Conservation (phyloP, 768 basidiomycete genomes). For the Lanmaoa pseudosensibilis region DNA sequence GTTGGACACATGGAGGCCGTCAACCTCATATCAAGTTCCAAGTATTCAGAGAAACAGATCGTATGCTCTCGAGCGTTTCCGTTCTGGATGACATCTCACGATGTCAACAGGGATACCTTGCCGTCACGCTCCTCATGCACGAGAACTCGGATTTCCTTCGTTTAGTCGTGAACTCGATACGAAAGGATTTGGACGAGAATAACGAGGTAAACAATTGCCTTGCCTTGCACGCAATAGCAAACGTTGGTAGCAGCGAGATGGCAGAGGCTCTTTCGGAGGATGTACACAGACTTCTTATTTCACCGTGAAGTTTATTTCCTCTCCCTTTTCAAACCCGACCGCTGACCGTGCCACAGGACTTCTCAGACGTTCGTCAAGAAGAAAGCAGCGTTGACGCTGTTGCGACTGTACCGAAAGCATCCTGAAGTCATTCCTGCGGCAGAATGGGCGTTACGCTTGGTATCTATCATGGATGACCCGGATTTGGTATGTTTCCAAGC, state of each 20-base stretch:
- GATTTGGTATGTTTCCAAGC: conserved; percentile 62
- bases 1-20: conserved; percentile 99
- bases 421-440: conserved; percentile 89
- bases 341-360: conserved; percentile 53
- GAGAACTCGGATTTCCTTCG: conserved; percentile 97
- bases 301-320: conserved; percentile 60
- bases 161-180: conserved; percentile 95
- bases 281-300: conserved; percentile 92
- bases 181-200: conserved; percentile 93
- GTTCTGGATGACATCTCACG: background rate
- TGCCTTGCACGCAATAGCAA: conserved; percentile 96
- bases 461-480: conserved; percentile 92
- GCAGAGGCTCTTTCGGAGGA: conserved; percentile 92
- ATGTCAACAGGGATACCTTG: conserved; percentile 82
- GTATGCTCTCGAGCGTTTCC: conserved; percentile 47
- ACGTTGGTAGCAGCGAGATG: conserved; percentile 98
- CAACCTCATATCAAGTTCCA: conserved; percentile 91
- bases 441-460: conserved; percentile 95
- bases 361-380: conserved; percentile 96
- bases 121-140: conserved; percentile 96
- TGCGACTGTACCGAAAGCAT: conserved; percentile 94
- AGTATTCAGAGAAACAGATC: conserved; percentile 99
- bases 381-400: conserved; percentile 92
- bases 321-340: conserved; percentile 7
- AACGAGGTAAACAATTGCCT: conserved; percentile 95